Evolutionary conservation across 495 filamentous ascomycete genomes (phyloP).

Genomic region (Penicillium soppii): DNA sequence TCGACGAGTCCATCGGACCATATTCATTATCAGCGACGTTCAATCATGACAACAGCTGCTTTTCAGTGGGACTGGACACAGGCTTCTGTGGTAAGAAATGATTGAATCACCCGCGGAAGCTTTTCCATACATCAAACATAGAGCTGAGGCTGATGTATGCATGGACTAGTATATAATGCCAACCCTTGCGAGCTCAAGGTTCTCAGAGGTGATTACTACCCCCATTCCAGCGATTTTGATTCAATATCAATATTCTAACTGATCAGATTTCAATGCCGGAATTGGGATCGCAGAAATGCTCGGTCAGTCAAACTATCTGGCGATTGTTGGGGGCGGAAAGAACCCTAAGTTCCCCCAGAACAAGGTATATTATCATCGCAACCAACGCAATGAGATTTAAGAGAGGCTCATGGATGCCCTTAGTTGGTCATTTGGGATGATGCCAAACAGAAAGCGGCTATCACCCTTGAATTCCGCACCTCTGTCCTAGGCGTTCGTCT

Average conservation of each 20-base stretch:
- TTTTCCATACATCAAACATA: neutral
- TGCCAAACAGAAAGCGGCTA: conserved; percentile 67
- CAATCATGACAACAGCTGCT: conserved; percentile 83
- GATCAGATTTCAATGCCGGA: conserved; percentile 78
- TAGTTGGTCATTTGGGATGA: conserved; percentile 93
- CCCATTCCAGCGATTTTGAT: neutral
- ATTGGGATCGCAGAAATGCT: conserved; percentile 86
- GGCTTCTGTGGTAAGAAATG: conserved; percentile 75
- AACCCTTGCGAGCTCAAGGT: conserved; percentile 75
- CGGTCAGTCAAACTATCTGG: conserved; percentile 82
- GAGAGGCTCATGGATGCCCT: conserved; percentile 4
- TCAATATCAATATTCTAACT: neutral
- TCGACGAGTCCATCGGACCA: conserved; percentile 72
- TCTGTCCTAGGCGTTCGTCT: conserved; percentile 76
- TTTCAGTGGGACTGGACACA: conserved; percentile 82
- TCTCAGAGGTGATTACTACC: conserved; percentile 51
- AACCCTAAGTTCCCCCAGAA: conserved; percentile 84
- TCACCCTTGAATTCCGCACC: conserved; percentile 73
- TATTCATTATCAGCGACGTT: conserved; percentile 82
- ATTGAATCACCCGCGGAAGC: neutral
- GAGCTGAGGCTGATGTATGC: conserved; percentile 8
- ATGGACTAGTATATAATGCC: conserved; percentile 66
- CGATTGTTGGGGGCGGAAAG: conserved; percentile 84
- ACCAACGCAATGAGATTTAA: neutral
- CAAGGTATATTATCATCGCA: conserved; percentile 58